Evolutionary conservation across 768 basidiomycete genomes (phyloP), one percentile per base, ranked within the genome.

Genomic region (Mycena latifolia): DNA sequence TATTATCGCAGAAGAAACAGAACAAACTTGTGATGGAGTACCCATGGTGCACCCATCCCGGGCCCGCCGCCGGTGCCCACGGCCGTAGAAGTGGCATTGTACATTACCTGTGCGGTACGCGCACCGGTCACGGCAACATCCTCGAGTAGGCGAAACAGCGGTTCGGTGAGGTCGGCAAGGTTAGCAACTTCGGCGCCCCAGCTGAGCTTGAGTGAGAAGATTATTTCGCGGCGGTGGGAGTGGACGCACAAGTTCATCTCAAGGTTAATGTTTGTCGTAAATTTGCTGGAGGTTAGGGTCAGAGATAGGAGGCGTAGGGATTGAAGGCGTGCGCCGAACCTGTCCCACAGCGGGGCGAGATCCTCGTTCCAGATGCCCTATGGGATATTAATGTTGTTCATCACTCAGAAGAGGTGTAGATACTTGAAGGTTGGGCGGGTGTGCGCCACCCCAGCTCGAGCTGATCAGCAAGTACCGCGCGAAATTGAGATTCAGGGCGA

Each of bases 251-350:
- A 65, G 24, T 61, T 56, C 43, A 58, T 55, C n/a, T 68, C 53
- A 12, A 68, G 66, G 28, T 71, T 71, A 39, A 71, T 71, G 35
- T 71, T 71, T 14, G 63, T 46, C 8, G 70, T 71, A 52, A 67
- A 66, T 58, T 70, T 70, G 45, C 69, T 70, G 35, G 41, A 17
- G 3, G 35, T 2, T 6, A 8, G 12, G 25, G 3, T 52, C 7
- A 33, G 27, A 24, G 24, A 22, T n/a, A n/a, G n/a, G n/a, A n/a
- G n/a, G n/a, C n/a, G n/a, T n/a, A n/a, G n/a, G n/a, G n/a, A n/a
- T n/a, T n/a, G n/a, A n/a, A n/a, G n/a, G n/a, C n/a, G n/a, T n/a
- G n/a, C n/a, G n/a, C n/a, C 55, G 17, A 29, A 66, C 69, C 69
- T 69, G 46, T 65, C 61, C 69, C 69, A 70, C 14, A 25, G 37